Base-by-base conservation (phyloP, 2,329 filamentous ascomycete species). In the Aspergillus candidus region DNA sequence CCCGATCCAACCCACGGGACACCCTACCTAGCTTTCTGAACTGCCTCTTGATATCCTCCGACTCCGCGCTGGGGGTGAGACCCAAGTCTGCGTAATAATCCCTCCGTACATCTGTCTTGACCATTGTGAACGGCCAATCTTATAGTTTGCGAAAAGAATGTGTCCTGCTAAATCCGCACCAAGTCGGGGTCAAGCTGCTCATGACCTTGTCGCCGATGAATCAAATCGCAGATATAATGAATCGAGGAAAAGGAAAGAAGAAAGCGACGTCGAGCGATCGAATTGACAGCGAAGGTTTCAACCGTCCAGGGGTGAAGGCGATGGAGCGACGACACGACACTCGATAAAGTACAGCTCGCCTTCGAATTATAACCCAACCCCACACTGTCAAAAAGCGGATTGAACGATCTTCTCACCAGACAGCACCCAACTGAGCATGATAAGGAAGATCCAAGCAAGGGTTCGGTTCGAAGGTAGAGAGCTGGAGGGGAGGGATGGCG, bases 81-180 rank as follows among this genome's bases (percentile, higher is more conserved):
- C 87, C 86, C 43, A 95, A 75, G 69, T 94, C 88, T 49, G 82
- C 84, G 69, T 95, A 94, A 68, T 93, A 93, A 68, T 94, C 86
- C 57, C 81, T 79, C 55, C 75, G 77, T 51, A 77, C 73, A 62
- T 87, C 83, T 55, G 75, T 72, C 68, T 84, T 84, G 56, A 79
- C 80, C 83, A 87, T 87, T 55, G 55, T 76, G 70, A 61, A 40
- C 17, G 33, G 30, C 13, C 36, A 40, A 22, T 34, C 38, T 33
- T 37, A 37, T 40, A 30, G 43, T 42, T 48, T 37, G 30, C 35
- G 22, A 33, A 52, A 44, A 11, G 38, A 48, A 43, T 32, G 40
- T 41, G 34, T 42, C 35, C 31, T 46, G 50, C 43, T 47, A 41
- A 35, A 41, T 34, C 46, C 40, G 40, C 38, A 46, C 44, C 46